Percentiles rank a stretch among this genome's conserved stretches.
These are phyloP conservation scores for Metroxylon sagu DNA, from an alignment of 176 grass and related monocot species.

Conservation along the genomic window DNA sequence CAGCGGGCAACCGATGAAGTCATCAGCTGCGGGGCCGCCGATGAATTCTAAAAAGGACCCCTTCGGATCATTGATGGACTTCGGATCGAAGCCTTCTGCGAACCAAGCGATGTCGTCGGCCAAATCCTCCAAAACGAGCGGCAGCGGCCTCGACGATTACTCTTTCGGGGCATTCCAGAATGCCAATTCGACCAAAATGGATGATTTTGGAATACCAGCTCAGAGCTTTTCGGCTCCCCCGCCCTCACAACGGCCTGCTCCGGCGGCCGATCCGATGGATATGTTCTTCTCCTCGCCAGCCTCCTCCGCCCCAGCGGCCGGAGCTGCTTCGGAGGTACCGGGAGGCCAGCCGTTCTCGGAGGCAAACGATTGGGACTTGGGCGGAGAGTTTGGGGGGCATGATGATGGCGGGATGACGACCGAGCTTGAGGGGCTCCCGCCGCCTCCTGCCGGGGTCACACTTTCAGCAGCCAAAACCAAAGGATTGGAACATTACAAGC, in stretches of 20 bases:
- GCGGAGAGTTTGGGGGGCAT: conserved; percentile 48
- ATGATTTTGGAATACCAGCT: not conserved
- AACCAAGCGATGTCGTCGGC: conserved; percentile 28
- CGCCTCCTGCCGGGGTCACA: conserved; percentile 69
- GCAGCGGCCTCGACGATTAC: conserved; percentile 11
- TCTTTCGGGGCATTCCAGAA: conserved; percentile 55
- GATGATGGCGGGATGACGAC: conserved; percentile 52
- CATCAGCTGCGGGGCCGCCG: conserved; percentile 26
- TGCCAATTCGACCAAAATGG: conserved; percentile 17
- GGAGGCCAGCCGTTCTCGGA: conserved; percentile 61
- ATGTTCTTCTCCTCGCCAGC: conserved; percentile 65
- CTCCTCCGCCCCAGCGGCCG: conserved; percentile 29
- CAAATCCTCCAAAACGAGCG: conserved; percentile 22
- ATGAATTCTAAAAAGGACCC: conserved; percentile 66
- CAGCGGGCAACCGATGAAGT: conserved; percentile 40
- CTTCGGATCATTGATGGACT: conserved; percentile 67
- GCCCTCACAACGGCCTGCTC: conserved; percentile 11
- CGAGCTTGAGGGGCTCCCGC: conserved; percentile 77
- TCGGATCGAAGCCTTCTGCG: conserved; percentile 40
- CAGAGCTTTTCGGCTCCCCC: conserved; percentile 35
- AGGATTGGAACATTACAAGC: conserved; percentile 93
- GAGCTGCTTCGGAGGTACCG: conserved; percentile 3
- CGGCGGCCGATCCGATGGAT: conserved; percentile 52
- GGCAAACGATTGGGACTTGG: conserved; percentile 80
- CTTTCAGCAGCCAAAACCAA: conserved; percentile 57